Conservation (phyloP, 129 eudicot genomes). For the Flaveria sonorensis region DNA sequence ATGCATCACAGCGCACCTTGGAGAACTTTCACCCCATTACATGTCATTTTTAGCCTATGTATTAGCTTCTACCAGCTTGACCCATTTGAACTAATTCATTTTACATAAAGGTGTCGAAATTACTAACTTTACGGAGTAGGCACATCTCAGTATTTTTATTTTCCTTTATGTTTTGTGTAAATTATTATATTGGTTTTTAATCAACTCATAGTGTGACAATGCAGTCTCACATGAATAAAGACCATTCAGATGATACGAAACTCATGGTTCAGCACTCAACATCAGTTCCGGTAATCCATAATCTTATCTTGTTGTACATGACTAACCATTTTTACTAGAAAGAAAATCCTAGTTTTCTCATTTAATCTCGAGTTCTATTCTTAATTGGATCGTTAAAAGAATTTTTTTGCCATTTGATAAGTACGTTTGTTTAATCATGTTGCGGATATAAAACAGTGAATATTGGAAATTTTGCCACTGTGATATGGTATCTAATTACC, state of each 20-base stretch:
- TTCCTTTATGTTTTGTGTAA: neutral
- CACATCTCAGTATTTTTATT: neutral
- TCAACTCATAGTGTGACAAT: neutral
- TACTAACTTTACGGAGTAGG: neutral
- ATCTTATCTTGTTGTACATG: slow-evolving; percentile 23
- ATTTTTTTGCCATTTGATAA: neutral
- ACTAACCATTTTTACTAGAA: neutral
- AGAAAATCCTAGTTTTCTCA: slow-evolving; percentile 8
- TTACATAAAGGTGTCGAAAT: neutral
- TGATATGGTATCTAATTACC: neutral
- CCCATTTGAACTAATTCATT: neutral
- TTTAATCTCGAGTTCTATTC: neutral
- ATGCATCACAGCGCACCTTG: neutral
- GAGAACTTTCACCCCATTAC: neutral
- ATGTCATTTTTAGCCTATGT: neutral
- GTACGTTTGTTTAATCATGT: neutral
- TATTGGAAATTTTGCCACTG: slow-evolving; percentile 5
- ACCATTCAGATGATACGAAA: slow-evolving; percentile 87
- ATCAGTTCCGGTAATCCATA: slow-evolving; percentile 71
- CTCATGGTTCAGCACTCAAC: slow-evolving; percentile 86
- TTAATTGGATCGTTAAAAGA: neutral
- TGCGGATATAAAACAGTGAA: neutral
- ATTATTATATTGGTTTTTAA: slow-evolving; percentile 5
- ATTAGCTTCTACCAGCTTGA: neutral
- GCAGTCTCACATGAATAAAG: slow-evolving; percentile 98